Conservation (phyloP, 1,284 basidiomycete genomes). For the Ceratobasidium sp. region DNA sequence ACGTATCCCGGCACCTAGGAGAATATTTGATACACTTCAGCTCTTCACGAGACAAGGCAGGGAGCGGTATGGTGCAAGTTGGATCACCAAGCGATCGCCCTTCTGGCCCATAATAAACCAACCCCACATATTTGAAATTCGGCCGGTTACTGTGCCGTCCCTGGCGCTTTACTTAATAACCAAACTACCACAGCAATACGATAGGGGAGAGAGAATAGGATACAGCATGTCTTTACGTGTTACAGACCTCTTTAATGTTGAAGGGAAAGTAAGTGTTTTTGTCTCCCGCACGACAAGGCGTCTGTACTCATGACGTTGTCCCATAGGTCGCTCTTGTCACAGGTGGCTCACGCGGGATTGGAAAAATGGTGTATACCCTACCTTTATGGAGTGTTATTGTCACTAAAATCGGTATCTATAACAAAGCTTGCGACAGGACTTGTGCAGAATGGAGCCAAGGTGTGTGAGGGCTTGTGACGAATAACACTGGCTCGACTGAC, state of each 20-base stretch:
- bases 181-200: constrained; percentile 4
- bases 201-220: too few species aligned
- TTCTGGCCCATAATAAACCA: too few species aligned
- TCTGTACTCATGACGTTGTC: constrained; percentile 12
- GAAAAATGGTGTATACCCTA: constrained; percentile 64
- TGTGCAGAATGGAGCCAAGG: constrained; percentile 70
- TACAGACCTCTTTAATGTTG: constrained; percentile 62
- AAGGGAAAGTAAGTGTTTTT: constrained; percentile 55
- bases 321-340: constrained; percentile 68
- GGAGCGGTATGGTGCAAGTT: too few species aligned
- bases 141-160: background rate
- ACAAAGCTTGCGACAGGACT: constrained; percentile 70
- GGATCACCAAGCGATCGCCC: too few species aligned
- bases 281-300: background rate
- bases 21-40: too few species aligned
- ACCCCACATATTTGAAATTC: background rate
- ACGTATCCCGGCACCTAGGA: too few species aligned
- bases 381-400: too few species aligned
- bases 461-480: constrained; percentile 44
- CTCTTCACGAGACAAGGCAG: too few species aligned
- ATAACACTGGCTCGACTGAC: constrained; percentile 8
- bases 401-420: too few species aligned
- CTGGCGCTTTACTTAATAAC: background rate
- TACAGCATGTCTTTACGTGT: constrained; percentile 55
- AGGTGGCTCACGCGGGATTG: constrained; percentile 73